Percentiles rank a stretch among this genome's conserved stretches.
Evolutionary conservation across 192 early-diverging fungal genomes (phyloP).

Genomic region (Coemansia sp.): DNA sequence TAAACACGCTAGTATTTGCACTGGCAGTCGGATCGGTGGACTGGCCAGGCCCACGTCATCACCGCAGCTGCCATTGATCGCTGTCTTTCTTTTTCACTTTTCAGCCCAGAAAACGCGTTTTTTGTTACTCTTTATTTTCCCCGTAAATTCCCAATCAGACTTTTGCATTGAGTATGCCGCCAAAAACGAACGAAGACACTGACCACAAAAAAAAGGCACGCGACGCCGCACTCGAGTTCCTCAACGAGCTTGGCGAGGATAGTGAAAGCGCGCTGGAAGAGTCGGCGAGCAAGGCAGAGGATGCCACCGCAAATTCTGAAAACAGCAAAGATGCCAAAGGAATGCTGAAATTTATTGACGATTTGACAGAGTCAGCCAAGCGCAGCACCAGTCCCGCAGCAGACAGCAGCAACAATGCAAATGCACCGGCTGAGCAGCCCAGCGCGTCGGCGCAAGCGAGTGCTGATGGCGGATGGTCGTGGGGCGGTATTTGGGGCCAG

Average conservation of each 20-base stretch:
- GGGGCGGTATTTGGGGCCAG: slow-evolving; percentile 54
- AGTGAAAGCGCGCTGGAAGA: slow-evolving; percentile 13
- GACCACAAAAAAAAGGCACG: slow-evolving; percentile 50
- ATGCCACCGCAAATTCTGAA: slow-evolving; percentile 6
- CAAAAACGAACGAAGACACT: slow-evolving; percentile 17
- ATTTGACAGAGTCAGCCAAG: slow-evolving; percentile 53
- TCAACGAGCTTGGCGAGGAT: slow-evolving; percentile 44
- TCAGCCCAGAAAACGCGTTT: neutral
- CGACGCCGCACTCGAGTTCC: slow-evolving; percentile 54
- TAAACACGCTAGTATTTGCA: too few relatives aligned
- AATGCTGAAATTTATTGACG: slow-evolving; percentile 51
- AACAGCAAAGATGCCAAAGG: slow-evolving; percentile 33
- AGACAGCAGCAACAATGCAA: slow-evolving; percentile 2
- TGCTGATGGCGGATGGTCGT: slow-evolving; percentile 40
- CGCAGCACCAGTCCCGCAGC: slow-evolving; percentile 24
- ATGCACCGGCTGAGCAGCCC: neutral
- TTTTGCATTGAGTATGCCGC: slow-evolving; percentile 28
- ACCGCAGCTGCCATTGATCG: too few relatives aligned
- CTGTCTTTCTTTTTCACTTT: too few relatives aligned
- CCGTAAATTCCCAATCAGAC: neutral
- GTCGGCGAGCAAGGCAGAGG: slow-evolving; percentile 6
- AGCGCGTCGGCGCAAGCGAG: neutral
- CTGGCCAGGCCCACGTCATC: too few relatives aligned
- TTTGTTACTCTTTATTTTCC: neutral
- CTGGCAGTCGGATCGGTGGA: too few relatives aligned